Evolutionary conservation across 2,329 filamentous ascomycete genomes (phyloP).

Genomic region (Trichoderma simmonsii): DNA sequence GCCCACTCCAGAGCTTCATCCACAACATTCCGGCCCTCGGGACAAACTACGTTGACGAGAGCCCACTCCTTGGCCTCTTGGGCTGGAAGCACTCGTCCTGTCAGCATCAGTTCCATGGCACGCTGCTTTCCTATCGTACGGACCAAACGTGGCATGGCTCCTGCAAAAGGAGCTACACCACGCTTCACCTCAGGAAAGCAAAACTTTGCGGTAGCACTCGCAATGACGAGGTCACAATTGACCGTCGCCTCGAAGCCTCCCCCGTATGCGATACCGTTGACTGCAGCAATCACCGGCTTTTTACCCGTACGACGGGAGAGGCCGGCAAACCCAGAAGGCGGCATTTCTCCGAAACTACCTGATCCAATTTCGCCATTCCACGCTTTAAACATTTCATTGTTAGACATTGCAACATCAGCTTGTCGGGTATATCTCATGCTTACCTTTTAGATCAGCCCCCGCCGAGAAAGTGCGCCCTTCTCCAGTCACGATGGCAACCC

Average conservation of each 20-base stretch:
- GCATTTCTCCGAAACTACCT: neutral
- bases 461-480: conserved; percentile 53
- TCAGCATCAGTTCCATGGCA: conserved; percentile 49
- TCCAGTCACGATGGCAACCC: conserved; percentile 50
- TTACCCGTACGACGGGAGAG: conserved; percentile 55
- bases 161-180: conserved; percentile 52
- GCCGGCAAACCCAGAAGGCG: conserved; percentile 40
- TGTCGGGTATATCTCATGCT: too few relatives aligned
- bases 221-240: conserved; percentile 54
- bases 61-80: conserved; percentile 31
- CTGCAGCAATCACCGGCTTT: conserved; percentile 59
- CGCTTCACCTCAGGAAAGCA: conserved; percentile 52
- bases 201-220: conserved; percentile 49
- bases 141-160: conserved; percentile 50
- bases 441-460: conserved; percentile 49
- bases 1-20: conserved; percentile 8
- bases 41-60: conserved; percentile 4
- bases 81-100: conserved; percentile 44
- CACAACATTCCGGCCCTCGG: neutral
- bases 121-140: conserved; percentile 44
- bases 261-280: conserved; percentile 56
- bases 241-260: conserved; percentile 57
- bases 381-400: conserved; percentile 49
- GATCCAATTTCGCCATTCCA: conserved; percentile 36
- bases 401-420: conserved; percentile 30